Conservation (phyloP, 129 eudicot species). For the Scalesia atractyloides region DNA sequence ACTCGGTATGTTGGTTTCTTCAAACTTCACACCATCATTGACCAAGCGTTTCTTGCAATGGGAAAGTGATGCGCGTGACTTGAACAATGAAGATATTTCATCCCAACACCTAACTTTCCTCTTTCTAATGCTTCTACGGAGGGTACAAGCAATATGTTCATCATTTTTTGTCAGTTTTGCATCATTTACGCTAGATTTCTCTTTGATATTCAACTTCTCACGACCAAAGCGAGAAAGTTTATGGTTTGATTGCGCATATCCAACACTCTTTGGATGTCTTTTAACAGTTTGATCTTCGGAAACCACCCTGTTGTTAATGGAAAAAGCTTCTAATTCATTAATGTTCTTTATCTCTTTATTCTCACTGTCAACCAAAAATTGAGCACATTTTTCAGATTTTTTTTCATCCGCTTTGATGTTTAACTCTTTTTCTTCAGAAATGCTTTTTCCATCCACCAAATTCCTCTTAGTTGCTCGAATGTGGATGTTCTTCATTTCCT, state of each 20-base stretch:
- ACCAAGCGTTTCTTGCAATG: constrained; percentile 21
- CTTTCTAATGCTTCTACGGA: constrained; percentile 63
- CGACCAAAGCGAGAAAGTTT: constrained; percentile 31
- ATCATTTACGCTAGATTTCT: constrained; percentile 22
- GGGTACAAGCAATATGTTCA: constrained; percentile 26
- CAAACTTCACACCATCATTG: constrained; percentile 17
- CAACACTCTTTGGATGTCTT: constrained; percentile 15
- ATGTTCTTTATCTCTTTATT: constrained; percentile 6
- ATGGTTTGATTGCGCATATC: constrained; percentile 26
- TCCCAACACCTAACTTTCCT: constrained; percentile 57
- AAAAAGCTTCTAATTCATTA: constrained; percentile 5
- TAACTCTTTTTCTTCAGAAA: constrained; percentile 25
- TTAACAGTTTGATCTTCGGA: constrained; percentile 25
- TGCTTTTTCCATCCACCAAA: constrained; percentile 23
- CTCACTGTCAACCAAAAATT: constrained; percentile 8
- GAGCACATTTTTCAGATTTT: not conserved
- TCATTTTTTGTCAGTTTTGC: constrained; percentile 22
- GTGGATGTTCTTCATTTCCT: constrained; percentile 36
- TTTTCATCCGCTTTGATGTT: constrained; percentile 18
- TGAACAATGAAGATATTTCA: constrained; percentile 40
- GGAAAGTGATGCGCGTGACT: constrained; percentile 27
- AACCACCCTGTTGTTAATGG: constrained; percentile 11
- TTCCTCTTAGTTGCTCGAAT: constrained; percentile 48
- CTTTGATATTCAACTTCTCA: constrained; percentile 19
- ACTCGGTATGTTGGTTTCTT: constrained; percentile 27